phyloP scores from a whole-genome alignment of 78 protist genomes.

The Speleostelium caveatum region DNA sequence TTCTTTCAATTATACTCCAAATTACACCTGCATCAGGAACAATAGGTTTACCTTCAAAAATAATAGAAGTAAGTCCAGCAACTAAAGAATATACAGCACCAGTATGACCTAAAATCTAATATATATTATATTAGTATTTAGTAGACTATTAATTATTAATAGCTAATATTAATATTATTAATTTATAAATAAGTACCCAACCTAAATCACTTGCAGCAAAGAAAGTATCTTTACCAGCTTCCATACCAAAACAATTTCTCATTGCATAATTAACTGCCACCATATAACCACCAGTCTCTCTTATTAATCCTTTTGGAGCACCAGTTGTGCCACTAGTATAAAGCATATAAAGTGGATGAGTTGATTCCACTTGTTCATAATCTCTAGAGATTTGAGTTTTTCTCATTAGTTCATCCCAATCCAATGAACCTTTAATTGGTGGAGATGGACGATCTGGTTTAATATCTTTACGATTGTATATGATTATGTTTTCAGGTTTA shows the following conservation, averaged over 20 bases:
- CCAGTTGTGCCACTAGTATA: constrained; percentile 96
- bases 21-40: constrained; percentile 80
- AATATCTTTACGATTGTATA: constrained; percentile 1
- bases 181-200: too few relatives aligned
- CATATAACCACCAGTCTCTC: constrained; percentile 72
- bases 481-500: constrained; percentile 29
- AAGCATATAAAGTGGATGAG: constrained; percentile 91
- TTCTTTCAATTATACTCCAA: constrained; percentile 59
- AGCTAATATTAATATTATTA: too few relatives aligned
- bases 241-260: constrained; percentile 60
- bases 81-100: constrained; percentile 50
- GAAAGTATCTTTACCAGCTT: constrained; percentile 65
- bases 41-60: constrained; percentile 81
- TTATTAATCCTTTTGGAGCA: constrained; percentile 66
- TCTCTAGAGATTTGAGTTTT: neutral
- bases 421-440: constrained; percentile 10
- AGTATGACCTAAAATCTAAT: constrained; percentile 78
- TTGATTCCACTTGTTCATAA: constrained; percentile 65
- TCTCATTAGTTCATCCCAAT: constrained; percentile 22
- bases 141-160: too few relatives aligned
- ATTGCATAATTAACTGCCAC: constrained; percentile 67
- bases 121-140: too few relatives aligned
- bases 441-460: neutral
- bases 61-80: constrained; percentile 68
- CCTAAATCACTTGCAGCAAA: constrained; percentile 82